phyloP scores from a whole-genome alignment of 2,329 filamentous ascomycete genomes.

The Pochonia chlamydosporia region DNA sequence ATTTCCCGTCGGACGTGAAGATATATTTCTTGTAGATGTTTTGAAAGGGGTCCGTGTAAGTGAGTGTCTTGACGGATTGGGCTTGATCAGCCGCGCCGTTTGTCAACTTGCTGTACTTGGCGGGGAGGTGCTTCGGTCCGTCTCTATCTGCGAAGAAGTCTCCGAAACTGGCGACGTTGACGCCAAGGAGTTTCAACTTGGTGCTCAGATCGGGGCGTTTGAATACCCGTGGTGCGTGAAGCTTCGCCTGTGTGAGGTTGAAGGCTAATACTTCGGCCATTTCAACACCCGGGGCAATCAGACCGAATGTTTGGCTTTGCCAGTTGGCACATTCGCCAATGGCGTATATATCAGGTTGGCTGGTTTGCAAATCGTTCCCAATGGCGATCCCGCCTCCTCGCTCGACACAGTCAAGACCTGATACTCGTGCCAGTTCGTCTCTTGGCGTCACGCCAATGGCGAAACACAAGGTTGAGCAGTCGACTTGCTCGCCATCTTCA shows the following conservation, averaged over 20 bases:
- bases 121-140: constrained; percentile 70
- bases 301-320: constrained; percentile 78
- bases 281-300: constrained; percentile 85
- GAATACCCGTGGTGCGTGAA: constrained; percentile 64
- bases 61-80: constrained; percentile 66
- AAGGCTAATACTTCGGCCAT: constrained; percentile 91
- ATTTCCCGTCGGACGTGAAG: constrained; percentile 85
- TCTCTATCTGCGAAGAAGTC: constrained; percentile 90
- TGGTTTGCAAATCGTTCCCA: constrained; percentile 63
- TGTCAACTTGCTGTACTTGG: constrained; percentile 35
- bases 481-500: constrained; percentile 72
- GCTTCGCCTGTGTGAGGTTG: constrained; percentile 79
- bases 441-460: constrained; percentile 80
- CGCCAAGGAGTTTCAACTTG: constrained; percentile 82
- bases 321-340: constrained; percentile 90
- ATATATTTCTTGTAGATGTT: constrained; percentile 92
- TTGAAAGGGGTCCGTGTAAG: constrained; percentile 82
- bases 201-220: constrained; percentile 84
- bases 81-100: constrained; percentile 1
- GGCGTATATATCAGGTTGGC: constrained; percentile 68
- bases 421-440: constrained; percentile 66
- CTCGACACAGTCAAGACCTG: constrained; percentile 67
- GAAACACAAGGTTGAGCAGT: constrained; percentile 80
- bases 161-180: constrained; percentile 88
- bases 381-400: constrained; percentile 73